Percentiles rank a stretch among this genome's conserved stretches.
Evolutionary conservation across 768 basidiomycete genomes (phyloP).

Genomic region (Rhizopogon vesiculosus): DNA sequence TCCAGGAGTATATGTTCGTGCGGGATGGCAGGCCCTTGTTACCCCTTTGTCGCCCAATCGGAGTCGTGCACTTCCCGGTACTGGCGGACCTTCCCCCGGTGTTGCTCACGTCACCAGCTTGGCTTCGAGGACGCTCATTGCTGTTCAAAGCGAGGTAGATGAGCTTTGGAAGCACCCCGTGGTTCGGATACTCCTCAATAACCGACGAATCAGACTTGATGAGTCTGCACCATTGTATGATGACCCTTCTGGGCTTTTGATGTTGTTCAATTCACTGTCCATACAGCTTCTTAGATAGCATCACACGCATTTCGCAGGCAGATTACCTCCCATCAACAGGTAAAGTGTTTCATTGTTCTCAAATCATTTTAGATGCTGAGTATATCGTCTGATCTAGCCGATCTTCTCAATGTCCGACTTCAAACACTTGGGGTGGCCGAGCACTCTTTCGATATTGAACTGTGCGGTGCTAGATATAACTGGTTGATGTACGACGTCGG

Average conservation of each 20-base stretch:
- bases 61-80: conserved; percentile 34
- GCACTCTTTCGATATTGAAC: conserved; percentile 64
- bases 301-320: conserved; percentile 59
- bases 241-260: background rate
- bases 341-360: conserved; percentile 20
- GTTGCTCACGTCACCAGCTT: conserved; percentile 43
- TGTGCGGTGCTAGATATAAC: conserved; percentile 57
- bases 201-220: conserved; percentile 61
- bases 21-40: conserved; percentile 67
- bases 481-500: conserved; percentile 86
- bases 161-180: conserved; percentile 69
- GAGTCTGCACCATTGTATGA: conserved; percentile 76
- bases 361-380: background rate
- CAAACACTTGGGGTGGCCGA: conserved; percentile 80
- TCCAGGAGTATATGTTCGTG: conserved; percentile 60
- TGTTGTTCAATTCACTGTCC: conserved; percentile 1
- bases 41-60: conserved; percentile 36
- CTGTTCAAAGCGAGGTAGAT: conserved; percentile 46
- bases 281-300: conserved; percentile 61
- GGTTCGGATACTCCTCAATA: conserved; percentile 51
- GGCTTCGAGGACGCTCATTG: conserved; percentile 51
- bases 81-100: conserved; percentile 23
- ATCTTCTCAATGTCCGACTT: conserved; percentile 73
- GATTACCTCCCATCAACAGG: conserved; percentile 73
- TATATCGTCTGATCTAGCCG: conserved; percentile 38